Percentiles rank a stretch among this genome's conserved stretches.
Evolutionary conservation across 148 eudicot species (phyloP).

Genomic region (Arctostaphylos glauca): DNA sequence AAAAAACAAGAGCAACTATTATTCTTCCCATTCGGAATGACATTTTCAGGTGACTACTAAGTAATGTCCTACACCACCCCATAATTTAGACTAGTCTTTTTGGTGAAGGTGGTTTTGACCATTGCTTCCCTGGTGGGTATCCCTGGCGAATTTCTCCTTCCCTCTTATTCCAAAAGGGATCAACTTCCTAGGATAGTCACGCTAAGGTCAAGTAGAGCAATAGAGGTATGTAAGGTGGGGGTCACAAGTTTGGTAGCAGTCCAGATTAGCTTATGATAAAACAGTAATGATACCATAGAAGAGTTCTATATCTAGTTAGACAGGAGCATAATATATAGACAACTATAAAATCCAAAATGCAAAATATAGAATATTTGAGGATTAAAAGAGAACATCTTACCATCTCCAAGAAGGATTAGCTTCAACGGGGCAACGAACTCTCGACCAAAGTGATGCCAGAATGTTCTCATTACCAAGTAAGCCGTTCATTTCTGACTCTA

Average conservation of each 20-base stretch:
- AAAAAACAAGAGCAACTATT: not conserved
- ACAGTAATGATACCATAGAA: not conserved
- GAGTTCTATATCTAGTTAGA: not conserved
- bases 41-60: not conserved
- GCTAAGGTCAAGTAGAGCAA: not conserved
- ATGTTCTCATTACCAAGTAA: conserved; percentile 19
- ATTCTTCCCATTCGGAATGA: not conserved
- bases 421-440: conserved; percentile 65
- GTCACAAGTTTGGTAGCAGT: no score
- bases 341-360: not conserved
- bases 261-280: not conserved
- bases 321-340: not conserved
- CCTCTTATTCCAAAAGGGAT: not conserved
- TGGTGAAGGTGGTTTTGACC: not conserved
- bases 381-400: conserved; percentile 30
- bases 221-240: not conserved
- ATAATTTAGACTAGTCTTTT: not conserved
- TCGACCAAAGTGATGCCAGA: conserved; percentile 47
- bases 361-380: not conserved
- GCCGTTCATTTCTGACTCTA: conserved; percentile 32
- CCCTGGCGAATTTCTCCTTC: not conserved
- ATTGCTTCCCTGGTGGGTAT: not conserved
- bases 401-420: conserved; percentile 89
- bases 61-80: not conserved
- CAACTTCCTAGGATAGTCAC: not conserved